A percentile compares a stretch with the other conserved stretches of the same genome.
Evolutionary conservation across 2,329 filamentous ascomycete genomes (phyloP).

Genomic region (Dactylellina leptospora): DNA sequence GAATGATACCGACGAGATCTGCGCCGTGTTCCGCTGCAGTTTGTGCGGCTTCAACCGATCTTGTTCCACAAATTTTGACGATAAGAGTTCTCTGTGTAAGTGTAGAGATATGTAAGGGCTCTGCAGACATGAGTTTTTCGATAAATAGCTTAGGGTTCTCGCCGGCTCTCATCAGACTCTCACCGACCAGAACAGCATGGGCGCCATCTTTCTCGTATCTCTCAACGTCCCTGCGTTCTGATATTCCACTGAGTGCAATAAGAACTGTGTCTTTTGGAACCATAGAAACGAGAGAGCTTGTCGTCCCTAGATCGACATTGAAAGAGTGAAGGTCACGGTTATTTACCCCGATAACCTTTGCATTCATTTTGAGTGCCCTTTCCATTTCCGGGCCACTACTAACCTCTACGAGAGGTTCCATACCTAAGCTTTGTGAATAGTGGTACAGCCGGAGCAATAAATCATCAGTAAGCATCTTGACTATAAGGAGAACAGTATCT

Average conservation of each 20-base stretch:
- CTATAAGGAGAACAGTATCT: conserved; percentile 92
- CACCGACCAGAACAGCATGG: conserved; percentile 90
- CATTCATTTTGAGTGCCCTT: conserved; percentile 82
- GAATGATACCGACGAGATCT: conserved; percentile 90
- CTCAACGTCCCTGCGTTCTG: conserved; percentile 84
- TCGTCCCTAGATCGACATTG: conserved; percentile 93
- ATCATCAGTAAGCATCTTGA: conserved; percentile 90
- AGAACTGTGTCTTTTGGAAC: conserved; percentile 87
- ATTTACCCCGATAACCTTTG: conserved; percentile 95
- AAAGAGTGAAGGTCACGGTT: conserved; percentile 97
- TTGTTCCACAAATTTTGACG: conserved; percentile 95
- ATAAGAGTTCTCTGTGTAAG: conserved; percentile 64
- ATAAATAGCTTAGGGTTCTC: conserved; percentile 85
- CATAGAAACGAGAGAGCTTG: conserved; percentile 84
- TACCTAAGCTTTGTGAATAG: conserved; percentile 88
- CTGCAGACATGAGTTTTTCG: conserved; percentile 75
- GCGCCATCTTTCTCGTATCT: conserved; percentile 89
- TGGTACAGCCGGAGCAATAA: conserved; percentile 80
- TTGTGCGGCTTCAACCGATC: conserved; percentile 79
- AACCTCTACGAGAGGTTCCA: conserved; percentile 97
- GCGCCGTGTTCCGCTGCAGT: conserved; percentile 85
- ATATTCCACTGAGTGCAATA: conserved; percentile 93
- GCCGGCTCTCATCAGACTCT: conserved; percentile 88
- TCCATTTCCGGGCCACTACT: conserved; percentile 94
- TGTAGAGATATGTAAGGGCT: conserved; percentile 57